Evolutionary conservation across 1,284 basidiomycete species (phyloP).

Genomic region (Boletus sp.): DNA sequence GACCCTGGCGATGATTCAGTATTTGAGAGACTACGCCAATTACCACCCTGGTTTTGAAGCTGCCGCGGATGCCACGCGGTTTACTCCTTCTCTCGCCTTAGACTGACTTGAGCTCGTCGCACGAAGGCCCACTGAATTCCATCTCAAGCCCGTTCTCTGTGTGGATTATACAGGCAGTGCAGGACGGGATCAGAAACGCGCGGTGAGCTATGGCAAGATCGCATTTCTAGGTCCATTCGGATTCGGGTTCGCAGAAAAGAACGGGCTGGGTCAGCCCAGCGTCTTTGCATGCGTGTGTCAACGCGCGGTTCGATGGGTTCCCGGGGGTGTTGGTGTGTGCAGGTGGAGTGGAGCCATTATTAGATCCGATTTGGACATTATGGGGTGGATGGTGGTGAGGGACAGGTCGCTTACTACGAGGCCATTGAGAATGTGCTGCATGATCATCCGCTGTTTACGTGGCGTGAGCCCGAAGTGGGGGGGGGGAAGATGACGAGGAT

Average conservation of each 20-base stretch:
- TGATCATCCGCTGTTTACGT: conserved; percentile 46
- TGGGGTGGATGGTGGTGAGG: conserved; percentile 33
- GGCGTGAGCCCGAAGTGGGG: conserved; percentile 55
- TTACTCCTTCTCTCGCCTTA: conserved; percentile 48
- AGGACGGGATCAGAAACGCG: neutral
- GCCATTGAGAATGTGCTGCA: conserved; percentile 50
- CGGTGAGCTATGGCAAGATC: conserved; percentile 11
- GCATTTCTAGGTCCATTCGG: conserved; percentile 25
- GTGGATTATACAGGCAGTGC: conserved; percentile 20
- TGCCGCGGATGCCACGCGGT: conserved; percentile 33
- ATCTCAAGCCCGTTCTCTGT: conserved; percentile 14
- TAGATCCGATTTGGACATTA: conserved; percentile 35
- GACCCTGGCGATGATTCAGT: conserved; percentile 44
- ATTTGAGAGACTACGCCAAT: conserved; percentile 32
- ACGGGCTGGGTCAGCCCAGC: conserved; percentile 24
- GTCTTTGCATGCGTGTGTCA: conserved; percentile 13
- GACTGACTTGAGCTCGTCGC: conserved; percentile 38
- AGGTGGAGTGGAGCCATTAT: conserved; percentile 33
- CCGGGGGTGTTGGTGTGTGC: conserved; percentile 36
- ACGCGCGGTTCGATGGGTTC: conserved; percentile 32
- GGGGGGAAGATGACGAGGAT: conserved; percentile 44
- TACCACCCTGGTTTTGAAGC: conserved; percentile 13
- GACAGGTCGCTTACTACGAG: conserved; percentile 46
- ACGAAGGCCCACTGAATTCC: conserved; percentile 25
- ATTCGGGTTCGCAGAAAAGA: conserved; percentile 22